Percentiles rank a stretch among this genome's conserved stretches.
Evolutionary conservation across 2,329 filamentous ascomycete species (phyloP).

Genomic region (Pyrenochaeta sp.): DNA sequence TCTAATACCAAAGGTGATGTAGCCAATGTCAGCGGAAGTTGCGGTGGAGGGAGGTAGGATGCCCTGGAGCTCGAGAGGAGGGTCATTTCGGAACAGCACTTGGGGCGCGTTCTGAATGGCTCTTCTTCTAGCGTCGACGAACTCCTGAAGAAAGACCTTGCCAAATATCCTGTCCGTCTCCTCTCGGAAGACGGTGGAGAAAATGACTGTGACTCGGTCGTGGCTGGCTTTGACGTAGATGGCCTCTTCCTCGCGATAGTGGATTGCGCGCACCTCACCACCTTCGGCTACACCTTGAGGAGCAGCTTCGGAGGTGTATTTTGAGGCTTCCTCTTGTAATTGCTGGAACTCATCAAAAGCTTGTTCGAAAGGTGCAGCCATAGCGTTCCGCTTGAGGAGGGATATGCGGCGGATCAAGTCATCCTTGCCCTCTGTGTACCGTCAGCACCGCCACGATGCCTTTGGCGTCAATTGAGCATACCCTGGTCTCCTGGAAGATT

Average conservation of each 20-base stretch:
- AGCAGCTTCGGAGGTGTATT: constrained; percentile 92
- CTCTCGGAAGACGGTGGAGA: constrained; percentile 96
- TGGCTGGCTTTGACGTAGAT: constrained; percentile 98
- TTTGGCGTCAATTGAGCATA: constrained; percentile 41
- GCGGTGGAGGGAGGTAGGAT: constrained; percentile 79
- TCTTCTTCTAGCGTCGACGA: constrained; percentile 92
- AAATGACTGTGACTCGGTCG: constrained; percentile 98
- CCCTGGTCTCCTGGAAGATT: constrained; percentile 81
- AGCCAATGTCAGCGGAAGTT: constrained; percentile 87
- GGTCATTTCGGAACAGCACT: constrained; percentile 93
- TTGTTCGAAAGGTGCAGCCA: constrained; percentile 98
- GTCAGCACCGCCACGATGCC: constrained; percentile 22
- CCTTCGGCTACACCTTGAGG: constrained; percentile 90
- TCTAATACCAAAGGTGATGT: constrained; percentile 94
- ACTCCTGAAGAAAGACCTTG: constrained; percentile 94
- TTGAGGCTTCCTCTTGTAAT: constrained; percentile 85
- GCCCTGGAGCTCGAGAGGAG: constrained; percentile 87
- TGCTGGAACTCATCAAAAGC: constrained; percentile 93
- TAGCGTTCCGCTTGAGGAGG: constrained; percentile 94
- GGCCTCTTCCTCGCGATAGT: constrained; percentile 98
- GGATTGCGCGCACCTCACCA: constrained; percentile 91
- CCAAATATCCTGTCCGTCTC: constrained; percentile 98
- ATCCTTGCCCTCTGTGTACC: constrained; percentile 75
- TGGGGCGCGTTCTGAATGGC: constrained; percentile 98
- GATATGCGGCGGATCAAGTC: constrained; percentile 87